Conservation (phyloP, 805 yeast genomes). For the Pichia thaimueangensis region DNA sequence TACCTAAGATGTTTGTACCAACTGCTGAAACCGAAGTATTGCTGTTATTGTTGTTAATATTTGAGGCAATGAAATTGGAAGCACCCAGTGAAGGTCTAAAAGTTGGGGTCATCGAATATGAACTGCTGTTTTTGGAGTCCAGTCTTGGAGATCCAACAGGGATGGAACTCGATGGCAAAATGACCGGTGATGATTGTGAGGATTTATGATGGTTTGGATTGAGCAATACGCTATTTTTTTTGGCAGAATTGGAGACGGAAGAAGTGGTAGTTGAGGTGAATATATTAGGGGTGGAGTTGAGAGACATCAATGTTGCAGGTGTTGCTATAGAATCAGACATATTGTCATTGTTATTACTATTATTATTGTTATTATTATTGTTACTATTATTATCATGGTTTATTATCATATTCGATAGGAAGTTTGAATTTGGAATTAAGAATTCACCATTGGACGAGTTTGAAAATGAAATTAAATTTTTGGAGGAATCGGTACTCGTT, state of each 20-base stretch:
- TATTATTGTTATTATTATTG: no score
- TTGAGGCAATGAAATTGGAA: neutral
- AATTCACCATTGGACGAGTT: neutral
- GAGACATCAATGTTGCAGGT: conserved; percentile 24
- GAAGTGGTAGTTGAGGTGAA: conserved; percentile 10
- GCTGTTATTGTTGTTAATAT: neutral
- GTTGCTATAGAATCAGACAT: no score
- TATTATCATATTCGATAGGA: neutral
- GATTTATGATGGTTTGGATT: conserved; percentile 29
- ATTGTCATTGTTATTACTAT: no score
- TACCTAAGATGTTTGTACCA: conserved; percentile 11
- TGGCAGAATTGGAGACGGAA: conserved; percentile 1
- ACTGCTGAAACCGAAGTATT: neutral
- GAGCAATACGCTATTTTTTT: conserved; percentile 25
- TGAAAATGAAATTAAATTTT: no score
- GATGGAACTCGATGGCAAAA: conserved; percentile 27
- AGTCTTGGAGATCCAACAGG: conserved; percentile 5
- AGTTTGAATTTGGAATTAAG: neutral
- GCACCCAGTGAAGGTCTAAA: neutral
- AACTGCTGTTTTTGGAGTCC: no score
- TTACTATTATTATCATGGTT: neutral
- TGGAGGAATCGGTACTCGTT: neutral
- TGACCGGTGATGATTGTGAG: conserved; percentile 32
- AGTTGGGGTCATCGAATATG: neutral
- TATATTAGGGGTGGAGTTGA: conserved; percentile 4